Base-by-base conservation (phyloP, 1,139 yeast genomes). In the Magnusiomyces suaveolens region DNA sequence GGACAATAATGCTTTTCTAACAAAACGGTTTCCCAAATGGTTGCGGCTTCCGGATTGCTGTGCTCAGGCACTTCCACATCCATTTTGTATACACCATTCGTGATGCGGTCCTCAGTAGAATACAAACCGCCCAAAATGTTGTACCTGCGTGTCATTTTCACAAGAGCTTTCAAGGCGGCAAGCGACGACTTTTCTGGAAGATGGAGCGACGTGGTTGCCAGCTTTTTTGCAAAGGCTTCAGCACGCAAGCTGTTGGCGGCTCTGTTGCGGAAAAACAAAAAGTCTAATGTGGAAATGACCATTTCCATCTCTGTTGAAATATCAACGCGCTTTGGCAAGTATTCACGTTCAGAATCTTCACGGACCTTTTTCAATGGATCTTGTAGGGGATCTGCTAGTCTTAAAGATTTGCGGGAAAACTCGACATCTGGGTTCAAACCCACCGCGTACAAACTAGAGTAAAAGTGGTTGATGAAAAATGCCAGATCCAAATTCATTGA, bases 281-380 rank as follows among this genome's bases (percentile, higher is more conserved):
- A 80, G 66, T 92, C 96, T 50, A 92, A 75, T 51, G 92, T 82
- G 59, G 85, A 78, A 53, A 90, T 74, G 26, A 89, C 72, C 66
- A 90, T 75, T 67, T 92, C 97, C 16, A 95, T 84, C 63, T 87
- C 90, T 10, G 97, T 90, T 0, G 96, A 81, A 2, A 89, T 86
- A 66, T 87, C 87, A 51, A 90, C 96, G 1, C 64, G 62, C 32
- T 60, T 86, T 74, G 21, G 90, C 87, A 63, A 46, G 20, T 55
- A 53, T 18, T 48, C 57, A n/a, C 48, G 43, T 18, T 57, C 54
- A 12, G 55, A 73, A 33, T 71, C 62, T 33, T 68, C 70, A 24
- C 68, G 69, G 1, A 54, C 57, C 38, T 50, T 43, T 12, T 79
- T 70, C 48, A 84, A 72, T 8, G 44, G 44, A 16, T 41, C 44